Evolutionary conservation across 2,329 filamentous ascomycete genomes (phyloP), one percentile per base, ranked within the genome.

Genomic region (Colletotrichum limetticola): DNA sequence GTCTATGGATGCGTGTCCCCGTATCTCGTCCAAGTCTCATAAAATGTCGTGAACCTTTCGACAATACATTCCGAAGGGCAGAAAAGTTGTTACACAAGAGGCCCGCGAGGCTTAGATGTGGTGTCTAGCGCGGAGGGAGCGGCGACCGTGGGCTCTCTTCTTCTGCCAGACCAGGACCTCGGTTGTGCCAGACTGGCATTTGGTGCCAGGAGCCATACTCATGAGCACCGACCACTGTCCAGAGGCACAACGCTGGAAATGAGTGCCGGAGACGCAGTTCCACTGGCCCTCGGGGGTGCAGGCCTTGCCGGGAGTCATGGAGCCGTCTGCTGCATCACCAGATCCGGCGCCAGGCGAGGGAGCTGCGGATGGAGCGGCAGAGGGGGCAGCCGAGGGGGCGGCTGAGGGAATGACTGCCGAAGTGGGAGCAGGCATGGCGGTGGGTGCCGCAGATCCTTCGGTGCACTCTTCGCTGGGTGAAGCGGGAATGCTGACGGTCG

Each of bases 161-260:
- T 71, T 76, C 35, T 64, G 32, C 74, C 76, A 75, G 28, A 74
- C 75, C 55, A 84, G 78, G 22, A 75, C 66, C 24, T 78, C 75
- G 24, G 69, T 72, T 46, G 77, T 72, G 64, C 79, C 80, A 26
- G 78, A 75, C 68, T 79, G 75, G 80, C 90, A 92, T 32, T 81
- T 80, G 16, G 88, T 91, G 49, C 90, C 90, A 1, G 83, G 75
- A 1, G 90, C 86, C 85, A 91, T 85, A 46, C 80, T 76, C 71
- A 87, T 83, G 52, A 83, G 74, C 6, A 76, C 77, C 22, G 87
- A 86, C 90, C 90, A 92, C 66, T 80, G 76, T 6, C 90, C 90
- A 16, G 85, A 87, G n/a, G 89, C 90, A 76, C 90, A 92, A 68
- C 89, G 89, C 81, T 92, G 90, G 85, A 90, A 92, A 62, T 85